Percentiles rank a stretch among this genome's conserved stretches.
Evolutionary conservation across 805 yeast species (phyloP).

Genomic region (Candida palmyrensis): DNA sequence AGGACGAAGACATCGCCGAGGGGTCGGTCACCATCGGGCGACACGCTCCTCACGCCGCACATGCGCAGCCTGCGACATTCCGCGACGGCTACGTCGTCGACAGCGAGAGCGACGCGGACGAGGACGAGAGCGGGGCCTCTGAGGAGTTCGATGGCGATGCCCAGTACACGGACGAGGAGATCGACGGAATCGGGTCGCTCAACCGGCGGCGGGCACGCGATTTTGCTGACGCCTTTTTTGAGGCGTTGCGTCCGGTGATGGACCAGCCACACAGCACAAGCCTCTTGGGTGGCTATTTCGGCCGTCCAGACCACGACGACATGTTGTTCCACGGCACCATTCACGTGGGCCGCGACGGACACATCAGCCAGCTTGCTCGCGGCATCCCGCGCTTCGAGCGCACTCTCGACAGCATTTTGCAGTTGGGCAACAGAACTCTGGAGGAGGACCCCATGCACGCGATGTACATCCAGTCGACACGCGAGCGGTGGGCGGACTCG

Average conservation of each 20-base stretch:
- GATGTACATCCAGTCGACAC: conserved; percentile 42
- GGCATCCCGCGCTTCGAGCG: conserved; percentile 18
- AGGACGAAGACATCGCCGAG: neutral
- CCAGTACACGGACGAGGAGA: conserved; percentile 17
- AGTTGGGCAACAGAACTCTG: conserved; percentile 6
- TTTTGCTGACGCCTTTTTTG: conserved; percentile 20
- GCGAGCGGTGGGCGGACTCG: conserved; percentile 66
- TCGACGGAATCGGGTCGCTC: conserved; percentile 12
- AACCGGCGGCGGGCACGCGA: conserved; percentile 15
- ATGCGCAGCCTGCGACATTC: no score
- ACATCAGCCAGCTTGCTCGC: neutral
- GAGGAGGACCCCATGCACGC: conserved; percentile 14
- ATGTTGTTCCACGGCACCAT: conserved; percentile 19
- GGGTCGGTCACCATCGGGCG: no score
- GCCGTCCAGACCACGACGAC: conserved; percentile 9
- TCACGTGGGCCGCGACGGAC: conserved; percentile 13
- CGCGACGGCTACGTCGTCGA: conserved; percentile 5
- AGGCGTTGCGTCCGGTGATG: conserved; percentile 20
- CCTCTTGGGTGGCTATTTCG: conserved; percentile 5
- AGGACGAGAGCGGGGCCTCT: conserved; percentile 10
- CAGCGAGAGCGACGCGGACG: conserved; percentile 13
- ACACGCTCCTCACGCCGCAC: no score
- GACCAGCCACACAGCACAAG: conserved; percentile 3
- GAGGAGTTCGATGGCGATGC: conserved; percentile 7
- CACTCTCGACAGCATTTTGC: conserved; percentile 18